These are phyloP conservation scores for Tympanopsis confertula DNA, from an alignment of 2,329 filamentous ascomycete species.

Conservation along the genomic window DNA sequence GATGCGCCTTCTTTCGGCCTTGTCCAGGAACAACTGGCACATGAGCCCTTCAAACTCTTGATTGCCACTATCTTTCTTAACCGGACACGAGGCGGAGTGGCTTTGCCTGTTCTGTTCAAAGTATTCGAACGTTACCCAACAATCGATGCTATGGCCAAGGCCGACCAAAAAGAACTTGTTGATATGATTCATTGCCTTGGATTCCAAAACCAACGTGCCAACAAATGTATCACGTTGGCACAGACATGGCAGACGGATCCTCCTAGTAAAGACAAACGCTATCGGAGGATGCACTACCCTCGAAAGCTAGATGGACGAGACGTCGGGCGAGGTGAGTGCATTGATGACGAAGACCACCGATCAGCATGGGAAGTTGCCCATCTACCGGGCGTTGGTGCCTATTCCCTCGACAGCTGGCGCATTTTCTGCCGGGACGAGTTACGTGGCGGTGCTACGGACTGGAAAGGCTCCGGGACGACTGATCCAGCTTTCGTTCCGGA, in stretches of 20 bases:
- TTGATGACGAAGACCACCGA: slow-evolving; percentile 5
- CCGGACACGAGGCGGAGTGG: neutral
- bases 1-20: neutral
- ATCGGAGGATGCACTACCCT: neutral
- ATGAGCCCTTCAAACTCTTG: neutral
- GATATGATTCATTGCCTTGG: neutral
- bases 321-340: neutral
- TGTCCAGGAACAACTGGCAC: neutral
- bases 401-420: slow-evolving; percentile 50
- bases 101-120: neutral
- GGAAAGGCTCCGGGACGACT: slow-evolving; percentile 25
- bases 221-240: neutral
- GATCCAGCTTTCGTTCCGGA: slow-evolving; percentile 34
- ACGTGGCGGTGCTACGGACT: slow-evolving; percentile 32
- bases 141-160: neutral
- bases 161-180: neutral
- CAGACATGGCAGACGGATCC: neutral
- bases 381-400: slow-evolving; percentile 42
- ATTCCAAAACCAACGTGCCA: neutral
- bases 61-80: neutral
- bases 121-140: neutral
- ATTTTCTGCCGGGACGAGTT: slow-evolving; percentile 51
- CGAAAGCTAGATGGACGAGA: neutral
- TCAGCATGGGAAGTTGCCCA: slow-evolving; percentile 45
- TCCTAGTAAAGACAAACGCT: neutral